Conservation (phyloP, 192 early-diverging fungal species). For the Coemansia sp. region DNA sequence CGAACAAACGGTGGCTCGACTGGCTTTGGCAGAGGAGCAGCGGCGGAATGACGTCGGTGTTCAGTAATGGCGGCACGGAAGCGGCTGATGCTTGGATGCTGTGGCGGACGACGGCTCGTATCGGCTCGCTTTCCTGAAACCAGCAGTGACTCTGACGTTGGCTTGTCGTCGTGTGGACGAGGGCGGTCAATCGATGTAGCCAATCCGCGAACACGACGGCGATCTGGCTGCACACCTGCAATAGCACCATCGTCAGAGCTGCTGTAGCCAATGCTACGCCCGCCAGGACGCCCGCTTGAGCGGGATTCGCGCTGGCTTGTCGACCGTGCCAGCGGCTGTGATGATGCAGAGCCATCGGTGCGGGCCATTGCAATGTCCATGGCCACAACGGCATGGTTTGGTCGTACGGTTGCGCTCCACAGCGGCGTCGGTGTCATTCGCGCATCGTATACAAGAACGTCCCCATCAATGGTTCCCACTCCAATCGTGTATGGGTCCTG, state of each 20-base stretch:
- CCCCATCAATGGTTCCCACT: constrained; percentile 37
- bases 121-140: neutral
- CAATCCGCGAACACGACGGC: constrained; percentile 7
- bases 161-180: neutral
- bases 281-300: neutral
- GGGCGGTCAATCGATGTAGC: neutral
- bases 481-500: constrained; percentile 22
- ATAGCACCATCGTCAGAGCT: constrained; percentile 13
- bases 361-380: constrained; percentile 19
- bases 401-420: constrained; percentile 21
- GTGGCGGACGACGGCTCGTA: constrained; percentile 23
- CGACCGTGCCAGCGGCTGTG: constrained; percentile 13
- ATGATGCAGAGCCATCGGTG: neutral
- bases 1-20: neutral
- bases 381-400: constrained; percentile 16
- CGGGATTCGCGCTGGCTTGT: constrained; percentile 11
- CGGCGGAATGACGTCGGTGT: constrained; percentile 1
- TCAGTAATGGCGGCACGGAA: constrained; percentile 22
- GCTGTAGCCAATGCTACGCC: neutral
- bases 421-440: constrained; percentile 22
- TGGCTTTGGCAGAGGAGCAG: neutral
- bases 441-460: constrained; percentile 33
- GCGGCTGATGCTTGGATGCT: constrained; percentile 37
- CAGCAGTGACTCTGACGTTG: neutral
- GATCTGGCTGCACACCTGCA: constrained; percentile 8